Evolutionary conservation across 2,329 filamentous ascomycete genomes (phyloP), one percentile per base, ranked within the genome.

Genomic region (Fusarium chlamydosporum): DNA sequence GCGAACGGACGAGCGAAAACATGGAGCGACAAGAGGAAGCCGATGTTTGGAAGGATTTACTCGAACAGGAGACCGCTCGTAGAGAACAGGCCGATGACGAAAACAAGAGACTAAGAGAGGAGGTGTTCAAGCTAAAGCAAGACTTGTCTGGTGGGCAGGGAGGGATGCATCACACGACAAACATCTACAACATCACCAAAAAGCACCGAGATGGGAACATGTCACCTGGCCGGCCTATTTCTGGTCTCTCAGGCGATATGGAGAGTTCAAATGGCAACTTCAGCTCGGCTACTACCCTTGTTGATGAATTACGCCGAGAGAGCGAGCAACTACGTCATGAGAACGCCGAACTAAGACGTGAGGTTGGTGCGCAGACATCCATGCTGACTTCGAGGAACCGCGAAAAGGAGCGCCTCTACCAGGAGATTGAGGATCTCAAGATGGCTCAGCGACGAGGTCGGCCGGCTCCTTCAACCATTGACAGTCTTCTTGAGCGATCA

Each of bases 391-490:
- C 96, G 35, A 88, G 96, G 26, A 97, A 97, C 75, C 91, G 94
- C 27, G 96, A 99, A 77, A 96, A 97, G 76, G 94, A 98, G 77
- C 89, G 94, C 7, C 84, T 99, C 10, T 97, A 98, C 78, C 93
- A 97, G 76, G 95, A 99, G 77, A 98, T 98, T 67, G 96, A 99
- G 79, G 94, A 97, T 65, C 84, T 99, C 66, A 99, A 98, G 80
- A 89, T 98, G 73, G 89, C 92, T 3, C 91, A 94, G 70, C 90
- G 94, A 56, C 89, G 93, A 67, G 88, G 88, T 31, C 91, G 86
- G 71, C 75, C 83, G 6, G 85, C 86, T 1, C 84, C 86, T 0
- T 88, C 88, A 1, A 88, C 93, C 2, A 89, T 95, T 7, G 96
- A 98, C 76, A 97, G 94, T 76, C 91, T 98, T 42, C 87, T 98